These are phyloP conservation scores for Porphyrellus sp. DNA, from an alignment of 1,284 basidiomycete species.

Conservation along the genomic window DNA sequence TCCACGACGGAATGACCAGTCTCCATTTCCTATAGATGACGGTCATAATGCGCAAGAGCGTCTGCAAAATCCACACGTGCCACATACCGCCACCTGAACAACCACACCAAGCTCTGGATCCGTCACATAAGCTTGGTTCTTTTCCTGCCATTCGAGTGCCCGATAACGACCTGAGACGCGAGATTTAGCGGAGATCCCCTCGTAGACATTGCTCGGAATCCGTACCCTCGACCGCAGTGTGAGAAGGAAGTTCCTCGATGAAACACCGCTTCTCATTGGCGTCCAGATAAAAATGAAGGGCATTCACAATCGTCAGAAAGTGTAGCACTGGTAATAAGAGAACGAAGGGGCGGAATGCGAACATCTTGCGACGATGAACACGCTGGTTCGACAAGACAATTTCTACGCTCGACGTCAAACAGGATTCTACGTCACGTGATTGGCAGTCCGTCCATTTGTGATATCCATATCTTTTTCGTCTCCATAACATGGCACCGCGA, in stretches of 20 bases:
- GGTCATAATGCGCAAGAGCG: slow-evolving; percentile 7
- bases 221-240: slow-evolving; percentile 94
- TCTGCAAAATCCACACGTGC: not conserved
- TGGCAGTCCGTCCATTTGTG: not conserved
- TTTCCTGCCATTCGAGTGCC: slow-evolving; percentile 88
- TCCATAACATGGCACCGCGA: slow-evolving; percentile 47
- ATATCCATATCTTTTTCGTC: not conserved
- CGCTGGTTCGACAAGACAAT: not conserved
- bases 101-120: slow-evolving; percentile 84
- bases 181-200: slow-evolving; percentile 8
- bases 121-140: slow-evolving; percentile 63
- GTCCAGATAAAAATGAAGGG: slow-evolving; percentile 88
- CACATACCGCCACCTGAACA: slow-evolving; percentile 80
- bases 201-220: slow-evolving; percentile 2
- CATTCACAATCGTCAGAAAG: slow-evolving; percentile 25
- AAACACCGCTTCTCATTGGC: slow-evolving; percentile 93
- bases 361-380: slow-evolving; percentile 20
- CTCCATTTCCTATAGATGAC: slow-evolving; percentile 64
- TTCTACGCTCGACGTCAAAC: not conserved
- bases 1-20: slow-evolving; percentile 76
- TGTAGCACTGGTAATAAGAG: slow-evolving; percentile 21
- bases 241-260: slow-evolving; percentile 94
- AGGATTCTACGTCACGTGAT: slow-evolving; percentile 28
- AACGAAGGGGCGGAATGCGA: slow-evolving; percentile 20
- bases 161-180: slow-evolving; percentile 78